These are phyloP conservation scores for Fusarium sp. DNA, from an alignment of 2,329 filamentous ascomycete genomes.

Conservation along the genomic window DNA sequence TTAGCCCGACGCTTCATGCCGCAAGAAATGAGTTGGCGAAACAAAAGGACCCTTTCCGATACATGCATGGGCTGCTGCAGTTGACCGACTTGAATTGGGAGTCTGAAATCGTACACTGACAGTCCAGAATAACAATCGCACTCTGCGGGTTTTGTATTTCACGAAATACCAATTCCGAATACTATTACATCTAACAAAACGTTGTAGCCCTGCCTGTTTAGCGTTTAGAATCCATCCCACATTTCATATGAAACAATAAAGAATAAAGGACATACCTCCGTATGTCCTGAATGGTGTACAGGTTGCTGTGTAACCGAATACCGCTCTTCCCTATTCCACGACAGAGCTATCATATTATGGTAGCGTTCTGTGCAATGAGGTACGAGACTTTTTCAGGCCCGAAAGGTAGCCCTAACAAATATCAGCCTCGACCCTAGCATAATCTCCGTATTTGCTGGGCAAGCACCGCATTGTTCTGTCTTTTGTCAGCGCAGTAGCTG, in stretches of 20 bases:
- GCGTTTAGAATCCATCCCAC: neutral
- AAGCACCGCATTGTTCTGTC: neutral
- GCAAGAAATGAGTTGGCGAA: too few species aligned
- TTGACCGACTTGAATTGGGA: too few species aligned
- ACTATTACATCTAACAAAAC: neutral
- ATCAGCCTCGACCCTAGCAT: neutral
- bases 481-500: constrained; percentile 1
- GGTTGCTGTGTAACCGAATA: neutral
- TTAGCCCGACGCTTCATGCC: neutral
- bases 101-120: too few species aligned
- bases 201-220: too few species aligned
- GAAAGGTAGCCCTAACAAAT: neutral
- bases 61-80: too few species aligned
- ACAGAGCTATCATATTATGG: neutral
- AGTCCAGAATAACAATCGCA: neutral
- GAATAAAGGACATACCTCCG: constrained; percentile 3
- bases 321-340: neutral
- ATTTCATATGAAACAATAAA: neutral
- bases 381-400: neutral
- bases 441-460: neutral
- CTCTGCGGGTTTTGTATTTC: neutral
- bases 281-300: constrained; percentile 1
- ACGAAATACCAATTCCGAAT: neutral
- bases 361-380: neutral
- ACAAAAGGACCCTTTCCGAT: too few species aligned